Percentiles rank a stretch among this genome's conserved stretches.
Conservation (phyloP, 108 stramenopile genomes). For the Fragilaria crotonensis region DNA sequence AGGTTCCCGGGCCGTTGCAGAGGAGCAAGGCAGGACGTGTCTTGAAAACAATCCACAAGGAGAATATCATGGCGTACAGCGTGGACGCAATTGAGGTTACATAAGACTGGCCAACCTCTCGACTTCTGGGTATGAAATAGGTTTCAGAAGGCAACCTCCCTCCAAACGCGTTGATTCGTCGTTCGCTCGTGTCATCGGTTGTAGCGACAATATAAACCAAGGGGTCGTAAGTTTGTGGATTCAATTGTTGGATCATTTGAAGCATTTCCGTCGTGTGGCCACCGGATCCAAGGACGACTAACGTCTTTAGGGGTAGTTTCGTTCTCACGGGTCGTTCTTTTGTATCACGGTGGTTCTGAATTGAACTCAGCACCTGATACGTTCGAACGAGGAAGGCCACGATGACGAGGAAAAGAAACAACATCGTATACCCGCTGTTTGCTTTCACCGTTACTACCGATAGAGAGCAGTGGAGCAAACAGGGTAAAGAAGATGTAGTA, state of each 20-base stretch:
- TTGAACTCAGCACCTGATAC: no score
- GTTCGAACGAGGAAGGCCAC: no score
- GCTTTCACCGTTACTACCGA: no score
- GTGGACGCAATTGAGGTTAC: constrained; percentile 43
- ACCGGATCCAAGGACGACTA: constrained; percentile 75
- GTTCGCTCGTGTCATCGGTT: no score
- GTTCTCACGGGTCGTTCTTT: no score
- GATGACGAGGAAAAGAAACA: no score
- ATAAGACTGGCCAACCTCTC: constrained; percentile 70
- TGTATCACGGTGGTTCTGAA: no score
- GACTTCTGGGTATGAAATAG: constrained; percentile 55
- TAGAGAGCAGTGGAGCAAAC: no score
- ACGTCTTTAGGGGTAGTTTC: constrained; percentile 48
- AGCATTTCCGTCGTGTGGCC: constrained; percentile 90
- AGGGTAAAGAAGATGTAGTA: no score
- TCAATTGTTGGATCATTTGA: constrained; percentile 40
- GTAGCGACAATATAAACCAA: constrained; percentile 52
- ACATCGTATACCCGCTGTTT: no score
- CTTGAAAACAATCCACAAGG: constrained; percentile 21
- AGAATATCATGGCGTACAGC: constrained; percentile 24
- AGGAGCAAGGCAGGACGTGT: constrained; percentile 64
- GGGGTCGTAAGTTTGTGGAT: constrained; percentile 51
- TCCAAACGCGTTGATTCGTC: no score
- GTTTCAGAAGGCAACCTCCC: constrained; percentile 4
- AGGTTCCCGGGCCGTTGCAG: constrained; percentile 87